Evolutionary conservation across 768 basidiomycete genomes (phyloP).

Genomic region (Jaapia argillacea): DNA sequence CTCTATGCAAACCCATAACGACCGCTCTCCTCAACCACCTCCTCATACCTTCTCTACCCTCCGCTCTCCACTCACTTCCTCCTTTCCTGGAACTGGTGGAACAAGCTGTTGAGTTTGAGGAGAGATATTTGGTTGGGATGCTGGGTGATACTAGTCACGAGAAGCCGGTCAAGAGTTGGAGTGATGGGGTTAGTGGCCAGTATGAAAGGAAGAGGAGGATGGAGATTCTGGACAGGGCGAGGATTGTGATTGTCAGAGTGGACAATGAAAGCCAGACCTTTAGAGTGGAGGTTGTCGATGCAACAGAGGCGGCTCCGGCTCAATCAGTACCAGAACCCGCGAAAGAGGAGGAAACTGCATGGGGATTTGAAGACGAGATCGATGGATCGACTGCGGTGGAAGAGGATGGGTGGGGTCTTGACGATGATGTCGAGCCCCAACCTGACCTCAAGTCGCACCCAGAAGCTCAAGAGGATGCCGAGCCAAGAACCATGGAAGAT

Average conservation of each 20-base stretch:
- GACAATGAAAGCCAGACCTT: conserved; percentile 31
- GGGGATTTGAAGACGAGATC: conserved; percentile 32
- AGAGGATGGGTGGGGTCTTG: conserved; percentile 28
- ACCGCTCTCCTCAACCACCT: conserved; percentile 54
- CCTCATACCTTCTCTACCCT: conserved; percentile 62
- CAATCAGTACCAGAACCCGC: conserved; percentile 6
- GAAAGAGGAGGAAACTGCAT: conserved; percentile 15
- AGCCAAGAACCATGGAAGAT: conserved; percentile 9
- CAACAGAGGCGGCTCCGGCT: background rate
- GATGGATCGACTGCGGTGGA: conserved; percentile 15
- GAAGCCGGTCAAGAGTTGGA: conserved; percentile 57
- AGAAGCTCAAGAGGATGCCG: conserved; percentile 3
- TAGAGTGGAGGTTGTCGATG: conserved; percentile 12
- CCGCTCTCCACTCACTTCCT: conserved; percentile 47
- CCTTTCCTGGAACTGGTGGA: conserved; percentile 47
- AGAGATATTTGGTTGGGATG: conserved; percentile 35
- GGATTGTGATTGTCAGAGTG: conserved; percentile 39
- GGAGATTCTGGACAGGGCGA: conserved; percentile 51
- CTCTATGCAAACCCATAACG: conserved; percentile 51
- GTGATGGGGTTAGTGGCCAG: conserved; percentile 53
- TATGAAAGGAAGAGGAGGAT: conserved; percentile 72
- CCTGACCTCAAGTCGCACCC: background rate
- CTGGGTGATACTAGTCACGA: conserved; percentile 39
- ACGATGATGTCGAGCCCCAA: conserved; percentile 18
- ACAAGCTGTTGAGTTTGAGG: conserved; percentile 61